Evolutionary conservation across 306 rosid species (phyloP).

Genomic region (Notholithocarpus densiflorus): DNA sequence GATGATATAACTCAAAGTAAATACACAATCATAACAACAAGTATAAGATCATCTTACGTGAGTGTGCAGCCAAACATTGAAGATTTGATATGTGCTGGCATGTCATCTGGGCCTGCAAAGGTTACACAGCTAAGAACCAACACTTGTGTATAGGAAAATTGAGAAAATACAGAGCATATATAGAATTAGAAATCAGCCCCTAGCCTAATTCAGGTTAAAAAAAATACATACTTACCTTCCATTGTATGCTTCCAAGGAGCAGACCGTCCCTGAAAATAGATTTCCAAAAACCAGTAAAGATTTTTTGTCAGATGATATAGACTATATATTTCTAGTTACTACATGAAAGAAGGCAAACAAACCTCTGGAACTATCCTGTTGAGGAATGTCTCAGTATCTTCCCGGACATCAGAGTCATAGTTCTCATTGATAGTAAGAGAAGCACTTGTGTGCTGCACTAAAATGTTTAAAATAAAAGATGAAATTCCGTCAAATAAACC

Average conservation of each 20-base stretch:
- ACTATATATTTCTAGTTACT: neutral
- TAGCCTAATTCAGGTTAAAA: neutral
- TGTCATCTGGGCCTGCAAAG: constrained; percentile 86
- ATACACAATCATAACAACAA: constrained; percentile 11
- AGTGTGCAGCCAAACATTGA: constrained; percentile 90
- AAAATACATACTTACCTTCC: constrained; percentile 55
- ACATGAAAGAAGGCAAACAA: neutral
- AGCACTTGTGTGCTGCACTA: constrained; percentile 98
- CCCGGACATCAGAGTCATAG: constrained; percentile 85
- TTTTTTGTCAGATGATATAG: neutral
- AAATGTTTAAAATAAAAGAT: constrained; percentile 9
- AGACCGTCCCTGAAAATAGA: constrained; percentile 56
- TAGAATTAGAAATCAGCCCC: neutral
- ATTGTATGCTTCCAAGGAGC: constrained; percentile 96
- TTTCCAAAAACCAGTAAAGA: neutral
- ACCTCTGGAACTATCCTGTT: constrained; percentile 84
- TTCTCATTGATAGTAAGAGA: constrained; percentile 95
- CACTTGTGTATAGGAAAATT: neutral
- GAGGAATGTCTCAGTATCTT: constrained; percentile 85
- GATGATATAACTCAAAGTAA: constrained; percentile 12
- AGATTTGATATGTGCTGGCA: constrained; percentile 98
- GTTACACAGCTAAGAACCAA: constrained; percentile 19
- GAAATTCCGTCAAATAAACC: neutral
- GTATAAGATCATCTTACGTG: constrained; percentile 44
- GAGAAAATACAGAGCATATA: neutral